These are phyloP conservation scores for Lepiota venenata DNA, from an alignment of 768 basidiomycete species.

Conservation along the genomic window DNA sequence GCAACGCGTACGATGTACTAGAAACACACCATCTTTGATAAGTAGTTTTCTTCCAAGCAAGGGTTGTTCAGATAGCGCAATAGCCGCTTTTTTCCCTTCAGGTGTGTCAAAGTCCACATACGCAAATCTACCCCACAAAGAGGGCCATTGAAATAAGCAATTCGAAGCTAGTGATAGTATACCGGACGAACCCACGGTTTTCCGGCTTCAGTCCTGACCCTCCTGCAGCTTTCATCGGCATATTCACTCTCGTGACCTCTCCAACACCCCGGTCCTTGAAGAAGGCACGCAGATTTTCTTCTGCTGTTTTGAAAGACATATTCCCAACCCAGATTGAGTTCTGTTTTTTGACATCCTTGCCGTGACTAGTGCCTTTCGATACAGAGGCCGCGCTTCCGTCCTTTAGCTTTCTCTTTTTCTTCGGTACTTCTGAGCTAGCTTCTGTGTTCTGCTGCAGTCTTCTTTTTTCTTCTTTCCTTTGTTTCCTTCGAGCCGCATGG, in stretches of 20 bases:
- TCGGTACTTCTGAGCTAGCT: conserved; percentile 16
- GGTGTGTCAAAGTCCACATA: conserved; percentile 90
- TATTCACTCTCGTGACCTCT: conserved; percentile 76
- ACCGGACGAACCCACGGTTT: conserved; percentile 69
- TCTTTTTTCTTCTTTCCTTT: conserved; percentile 40
- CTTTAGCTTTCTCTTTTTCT: conserved; percentile 47
- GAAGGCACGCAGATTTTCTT: conserved; percentile 64
- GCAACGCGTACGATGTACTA: neutral
- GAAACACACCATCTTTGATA: conserved; percentile 84
- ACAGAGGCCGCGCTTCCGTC: conserved; percentile 31
- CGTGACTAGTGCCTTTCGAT: conserved; percentile 21
- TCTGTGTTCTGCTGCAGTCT: conserved; percentile 6
- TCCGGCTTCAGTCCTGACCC: conserved; percentile 51
- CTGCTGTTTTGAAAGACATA: conserved; percentile 84
- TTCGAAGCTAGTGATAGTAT: conserved; percentile 16
- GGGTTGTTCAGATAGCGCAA: conserved; percentile 76
- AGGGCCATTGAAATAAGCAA: conserved; percentile 7
- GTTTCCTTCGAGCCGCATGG: conserved; percentile 68
- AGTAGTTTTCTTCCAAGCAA: conserved; percentile 84
- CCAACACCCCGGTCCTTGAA: conserved; percentile 58
- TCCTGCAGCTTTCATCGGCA: conserved; percentile 71
- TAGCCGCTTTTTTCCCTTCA: conserved; percentile 72
- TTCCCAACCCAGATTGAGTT: conserved; percentile 98
- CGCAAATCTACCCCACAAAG: conserved; percentile 64
- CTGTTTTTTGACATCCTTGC: conserved; percentile 48